Conservation (phyloP, 169 alveolate genomes). For the Eimeria falciformis region DNA sequence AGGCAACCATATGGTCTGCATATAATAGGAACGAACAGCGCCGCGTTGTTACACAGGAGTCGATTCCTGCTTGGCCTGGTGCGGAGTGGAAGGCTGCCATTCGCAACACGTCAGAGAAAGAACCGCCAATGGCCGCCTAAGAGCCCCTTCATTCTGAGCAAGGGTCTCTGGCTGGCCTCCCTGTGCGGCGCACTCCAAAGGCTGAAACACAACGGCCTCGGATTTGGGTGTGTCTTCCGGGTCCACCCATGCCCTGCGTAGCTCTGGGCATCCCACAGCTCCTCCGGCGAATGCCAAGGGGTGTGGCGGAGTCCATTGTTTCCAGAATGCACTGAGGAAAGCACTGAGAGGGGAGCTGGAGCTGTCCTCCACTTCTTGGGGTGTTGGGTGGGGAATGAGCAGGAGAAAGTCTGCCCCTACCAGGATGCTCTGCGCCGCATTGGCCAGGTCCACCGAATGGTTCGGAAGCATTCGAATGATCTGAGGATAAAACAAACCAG, state of each 20-base stretch:
- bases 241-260: slow-evolving; percentile 8
- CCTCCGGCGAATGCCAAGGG: slow-evolving; percentile 51
- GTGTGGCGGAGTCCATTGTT: slow-evolving; percentile 53
- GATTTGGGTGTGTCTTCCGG: slow-evolving; percentile 3
- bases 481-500: background rate
- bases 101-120: too few species aligned
- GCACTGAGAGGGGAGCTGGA: background rate
- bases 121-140: too few species aligned
- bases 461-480: background rate
- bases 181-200: background rate
- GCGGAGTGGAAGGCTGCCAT: too few species aligned
- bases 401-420: background rate
- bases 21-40: too few species aligned
- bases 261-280: slow-evolving; percentile 13
- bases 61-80: too few species aligned
- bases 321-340: slow-evolving; percentile 30
- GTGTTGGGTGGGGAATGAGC: slow-evolving; percentile 41
- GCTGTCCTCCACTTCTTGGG: background rate
- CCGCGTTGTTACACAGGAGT: too few species aligned
- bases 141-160: too few species aligned
- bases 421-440: background rate
- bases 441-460: background rate
- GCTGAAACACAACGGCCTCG: background rate
- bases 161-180: too few species aligned
- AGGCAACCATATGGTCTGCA: too few species aligned